A percentile compares a stretch with the other conserved stretches of the same genome.
These are phyloP conservation scores for Pichia kudriavzevii DNA, from an alignment of 1,139 yeast species.

Conservation along the genomic window DNA sequence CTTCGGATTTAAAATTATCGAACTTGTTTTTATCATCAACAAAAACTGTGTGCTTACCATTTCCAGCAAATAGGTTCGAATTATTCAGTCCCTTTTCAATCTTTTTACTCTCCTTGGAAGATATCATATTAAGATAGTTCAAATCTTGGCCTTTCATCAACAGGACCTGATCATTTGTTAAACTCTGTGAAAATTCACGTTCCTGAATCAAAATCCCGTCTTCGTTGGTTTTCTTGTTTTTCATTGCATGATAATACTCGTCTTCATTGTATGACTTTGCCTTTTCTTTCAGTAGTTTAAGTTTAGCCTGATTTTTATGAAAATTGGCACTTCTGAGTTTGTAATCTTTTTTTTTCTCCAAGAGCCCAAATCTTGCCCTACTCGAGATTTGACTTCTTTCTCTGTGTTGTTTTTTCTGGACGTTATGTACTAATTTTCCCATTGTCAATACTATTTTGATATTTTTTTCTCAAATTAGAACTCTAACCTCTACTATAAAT, in stretches of 20 bases:
- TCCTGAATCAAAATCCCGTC: slow-evolving; percentile 60
- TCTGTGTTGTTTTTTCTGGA: slow-evolving; percentile 91
- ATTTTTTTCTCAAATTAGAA: too few relatives aligned
- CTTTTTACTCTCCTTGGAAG: slow-evolving; percentile 60
- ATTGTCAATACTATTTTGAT: too few relatives aligned
- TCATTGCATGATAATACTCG: slow-evolving; percentile 94
- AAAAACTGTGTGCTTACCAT: slow-evolving; percentile 77
- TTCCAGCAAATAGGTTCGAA: slow-evolving; percentile 42
- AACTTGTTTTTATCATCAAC: slow-evolving; percentile 58
- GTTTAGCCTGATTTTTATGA: slow-evolving; percentile 80
- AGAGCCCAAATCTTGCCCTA: slow-evolving; percentile 68
- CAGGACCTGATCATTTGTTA: slow-evolving; percentile 70
- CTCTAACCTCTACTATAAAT: too few relatives aligned
- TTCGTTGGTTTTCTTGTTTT: slow-evolving; percentile 55
- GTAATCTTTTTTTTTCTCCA: slow-evolving; percentile 95
- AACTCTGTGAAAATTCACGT: slow-evolving; percentile 49
- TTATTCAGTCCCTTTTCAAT: slow-evolving; percentile 54
- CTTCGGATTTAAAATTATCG: slow-evolving; percentile 53
- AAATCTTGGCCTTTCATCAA: slow-evolving; percentile 84
- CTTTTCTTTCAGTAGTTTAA: slow-evolving; percentile 67
- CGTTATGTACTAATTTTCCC: slow-evolving; percentile 79
- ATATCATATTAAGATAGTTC: slow-evolving; percentile 71
- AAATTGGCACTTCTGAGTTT: slow-evolving; percentile 80
- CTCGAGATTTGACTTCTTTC: slow-evolving; percentile 83
- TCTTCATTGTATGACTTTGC: slow-evolving; percentile 81